Percentiles rank a stretch among this genome's conserved stretches.
Evolutionary conservation across 192 early-diverging fungal species (phyloP).

Genomic region (Entomortierella parvispora): DNA sequence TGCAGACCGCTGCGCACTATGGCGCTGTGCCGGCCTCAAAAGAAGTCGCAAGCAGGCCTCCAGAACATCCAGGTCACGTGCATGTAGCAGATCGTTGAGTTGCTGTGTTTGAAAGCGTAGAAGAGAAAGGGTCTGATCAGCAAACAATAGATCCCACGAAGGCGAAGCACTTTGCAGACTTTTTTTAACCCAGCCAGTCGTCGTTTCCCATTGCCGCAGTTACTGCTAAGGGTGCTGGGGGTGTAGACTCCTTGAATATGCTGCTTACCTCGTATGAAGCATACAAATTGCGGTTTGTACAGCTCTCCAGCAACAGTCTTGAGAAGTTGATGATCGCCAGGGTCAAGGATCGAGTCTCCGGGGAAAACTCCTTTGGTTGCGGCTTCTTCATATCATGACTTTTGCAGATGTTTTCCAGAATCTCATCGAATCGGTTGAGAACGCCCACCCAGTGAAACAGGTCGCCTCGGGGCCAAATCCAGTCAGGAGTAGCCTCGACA

Average conservation of each 20-base stretch:
- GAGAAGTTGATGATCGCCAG: constrained; percentile 81
- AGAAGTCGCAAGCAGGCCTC: constrained; percentile 82
- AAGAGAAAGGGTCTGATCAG: background rate
- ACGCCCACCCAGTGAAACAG: constrained; percentile 96
- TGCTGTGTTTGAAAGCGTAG: constrained; percentile 63
- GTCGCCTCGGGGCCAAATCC: constrained; percentile 90
- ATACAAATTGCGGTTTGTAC: constrained; percentile 94
- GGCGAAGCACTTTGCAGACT: background rate
- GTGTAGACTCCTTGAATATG: too few species aligned
- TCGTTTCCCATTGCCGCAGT: too few species aligned
- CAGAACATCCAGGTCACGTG: constrained; percentile 83
- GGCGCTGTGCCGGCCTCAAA: constrained; percentile 89
- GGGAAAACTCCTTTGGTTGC: constrained; percentile 70
- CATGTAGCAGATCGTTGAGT: constrained; percentile 80
- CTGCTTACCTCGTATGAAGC: constrained; percentile 86
- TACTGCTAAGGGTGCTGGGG: too few species aligned
- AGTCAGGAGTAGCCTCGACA: constrained; percentile 64
- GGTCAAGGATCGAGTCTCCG: constrained; percentile 62
- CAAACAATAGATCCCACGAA: background rate
- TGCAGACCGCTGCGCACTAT: constrained; percentile 80
- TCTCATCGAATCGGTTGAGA: constrained; percentile 91
- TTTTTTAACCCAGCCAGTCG: too few species aligned
- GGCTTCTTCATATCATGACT: constrained; percentile 71
- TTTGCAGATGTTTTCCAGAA: constrained; percentile 74
- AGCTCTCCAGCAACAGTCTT: constrained; percentile 89